These are phyloP conservation scores for Linnemannia elongata DNA, from an alignment of 192 early-diverging fungal species.

Conservation along the genomic window DNA sequence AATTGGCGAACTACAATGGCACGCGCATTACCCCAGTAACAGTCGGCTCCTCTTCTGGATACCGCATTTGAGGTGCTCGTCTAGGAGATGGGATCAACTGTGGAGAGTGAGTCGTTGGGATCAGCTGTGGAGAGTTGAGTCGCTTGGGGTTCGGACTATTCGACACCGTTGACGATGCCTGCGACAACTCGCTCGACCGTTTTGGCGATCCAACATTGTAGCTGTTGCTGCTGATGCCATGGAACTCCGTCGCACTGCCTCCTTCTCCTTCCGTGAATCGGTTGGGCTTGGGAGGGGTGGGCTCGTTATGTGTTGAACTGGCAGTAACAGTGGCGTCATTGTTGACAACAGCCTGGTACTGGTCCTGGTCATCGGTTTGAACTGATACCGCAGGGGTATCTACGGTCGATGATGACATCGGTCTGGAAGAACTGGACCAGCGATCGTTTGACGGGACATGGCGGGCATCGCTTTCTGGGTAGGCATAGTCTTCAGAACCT, in stretches of 20 bases:
- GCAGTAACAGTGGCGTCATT: neutral
- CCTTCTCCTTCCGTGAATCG: neutral
- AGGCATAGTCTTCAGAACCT: neutral
- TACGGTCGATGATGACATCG: too few relatives aligned
- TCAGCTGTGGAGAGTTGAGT: slow-evolving; percentile 1
- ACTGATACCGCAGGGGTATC: neutral
- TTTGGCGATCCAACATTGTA: neutral
- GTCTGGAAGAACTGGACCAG: neutral
- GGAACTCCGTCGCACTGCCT: neutral
- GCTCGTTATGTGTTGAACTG: neutral
- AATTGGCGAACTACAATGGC: neutral
- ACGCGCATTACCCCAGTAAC: neutral
- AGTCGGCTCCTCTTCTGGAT: slow-evolving; percentile 2
- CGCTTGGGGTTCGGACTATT: neutral
- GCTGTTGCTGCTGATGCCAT: neutral
- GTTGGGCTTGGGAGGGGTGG: neutral
- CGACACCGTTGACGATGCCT: neutral
- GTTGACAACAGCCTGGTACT: neutral
- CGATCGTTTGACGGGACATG: neutral
- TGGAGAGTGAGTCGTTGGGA: slow-evolving; percentile 2
- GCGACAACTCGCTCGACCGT: neutral
- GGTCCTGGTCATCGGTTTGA: neutral
- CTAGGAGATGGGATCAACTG: slow-evolving; percentile 3
- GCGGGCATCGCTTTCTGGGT: slow-evolving; percentile 12
- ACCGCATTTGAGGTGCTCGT: slow-evolving; percentile 9